These are phyloP conservation scores for Candida koratica DNA, from an alignment of 805 yeast species.

Conservation along the genomic window DNA sequence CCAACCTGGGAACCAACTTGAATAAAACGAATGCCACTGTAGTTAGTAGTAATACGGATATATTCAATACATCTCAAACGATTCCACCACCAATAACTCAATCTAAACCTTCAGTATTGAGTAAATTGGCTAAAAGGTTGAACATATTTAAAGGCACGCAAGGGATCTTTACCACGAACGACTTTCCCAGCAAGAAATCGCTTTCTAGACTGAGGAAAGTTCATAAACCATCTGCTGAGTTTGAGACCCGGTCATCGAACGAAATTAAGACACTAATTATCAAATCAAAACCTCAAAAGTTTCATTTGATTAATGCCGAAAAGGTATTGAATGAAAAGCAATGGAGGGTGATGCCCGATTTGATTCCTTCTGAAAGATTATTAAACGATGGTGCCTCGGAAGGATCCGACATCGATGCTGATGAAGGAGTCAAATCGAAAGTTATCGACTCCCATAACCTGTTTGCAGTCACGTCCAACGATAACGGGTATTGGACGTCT, in stretches of 20 bases:
- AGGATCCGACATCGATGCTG: no score
- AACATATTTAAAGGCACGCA: slow-evolving; percentile 11
- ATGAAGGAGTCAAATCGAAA: slow-evolving; percentile 9
- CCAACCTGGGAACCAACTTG: no score
- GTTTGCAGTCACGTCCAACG: slow-evolving; percentile 1
- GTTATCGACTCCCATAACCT: slow-evolving; percentile 6
- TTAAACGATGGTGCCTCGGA: slow-evolving; percentile 12
- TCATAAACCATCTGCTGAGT: slow-evolving; percentile 12
- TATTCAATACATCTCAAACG: no score
- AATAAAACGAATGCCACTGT: no score
- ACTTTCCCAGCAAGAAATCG: slow-evolving; percentile 10
- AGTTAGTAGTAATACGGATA: no score
- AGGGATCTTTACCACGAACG: slow-evolving; percentile 13
- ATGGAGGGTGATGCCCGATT: slow-evolving; percentile 23
- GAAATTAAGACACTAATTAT: slow-evolving; percentile 31
- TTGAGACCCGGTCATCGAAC: slow-evolving; percentile 12
- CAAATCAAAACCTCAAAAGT: slow-evolving; percentile 38
- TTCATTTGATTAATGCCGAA: slow-evolving; percentile 40
- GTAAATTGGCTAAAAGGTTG: slow-evolving; percentile 10
- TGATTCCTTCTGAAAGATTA: slow-evolving; percentile 11
- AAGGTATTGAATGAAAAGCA: slow-evolving; percentile 35
- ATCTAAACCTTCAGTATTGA: slow-evolving; percentile 8
- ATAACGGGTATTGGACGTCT: slow-evolving; percentile 65
- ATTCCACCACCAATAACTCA: slow-evolving; percentile 9
- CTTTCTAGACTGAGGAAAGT: slow-evolving; percentile 8